phyloP scores from a whole-genome alignment of 306 rosid genomes.

The Carpinus fangiana region DNA sequence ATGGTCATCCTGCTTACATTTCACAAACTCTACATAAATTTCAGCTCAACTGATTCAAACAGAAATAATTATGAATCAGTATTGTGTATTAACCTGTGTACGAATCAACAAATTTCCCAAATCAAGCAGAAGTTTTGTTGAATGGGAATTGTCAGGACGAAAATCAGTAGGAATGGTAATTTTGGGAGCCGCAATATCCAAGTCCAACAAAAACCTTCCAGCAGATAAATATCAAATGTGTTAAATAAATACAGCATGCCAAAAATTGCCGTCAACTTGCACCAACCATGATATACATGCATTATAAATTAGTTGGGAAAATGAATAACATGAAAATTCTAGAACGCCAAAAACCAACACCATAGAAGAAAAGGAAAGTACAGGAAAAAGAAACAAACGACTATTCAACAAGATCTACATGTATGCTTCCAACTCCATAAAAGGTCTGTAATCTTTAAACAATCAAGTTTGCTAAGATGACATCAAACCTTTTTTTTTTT shows the following conservation, averaged over 20 bases:
- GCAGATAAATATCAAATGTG: conserved; percentile 30
- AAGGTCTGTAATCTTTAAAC: neutral
- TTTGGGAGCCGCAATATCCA: conserved; percentile 99
- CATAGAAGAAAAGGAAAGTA: neutral
- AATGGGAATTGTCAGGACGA: conserved; percentile 67
- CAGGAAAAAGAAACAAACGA: neutral
- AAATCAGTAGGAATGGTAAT: conserved; percentile 91
- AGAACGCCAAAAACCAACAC: neutral
- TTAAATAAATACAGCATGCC: conserved; percentile 2
- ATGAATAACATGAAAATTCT: neutral
- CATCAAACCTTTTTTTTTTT: neutral
- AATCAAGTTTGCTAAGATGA: neutral
- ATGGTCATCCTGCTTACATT: conserved; percentile 62
- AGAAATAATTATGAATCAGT: conserved; percentile 11
- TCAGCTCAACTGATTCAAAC: conserved; percentile 6
- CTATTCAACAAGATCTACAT: neutral
- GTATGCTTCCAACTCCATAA: neutral
- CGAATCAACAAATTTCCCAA: conserved; percentile 84
- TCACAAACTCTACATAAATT: conserved; percentile 18
- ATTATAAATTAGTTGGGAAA: neutral
- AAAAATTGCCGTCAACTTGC: neutral
- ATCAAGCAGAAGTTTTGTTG: conserved; percentile 87
- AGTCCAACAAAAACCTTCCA: conserved; percentile 85
- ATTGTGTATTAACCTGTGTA: conserved; percentile 58
- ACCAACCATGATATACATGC: neutral